Conservation (phyloP, 805 yeast genomes). For the Candida krabiensis region DNA sequence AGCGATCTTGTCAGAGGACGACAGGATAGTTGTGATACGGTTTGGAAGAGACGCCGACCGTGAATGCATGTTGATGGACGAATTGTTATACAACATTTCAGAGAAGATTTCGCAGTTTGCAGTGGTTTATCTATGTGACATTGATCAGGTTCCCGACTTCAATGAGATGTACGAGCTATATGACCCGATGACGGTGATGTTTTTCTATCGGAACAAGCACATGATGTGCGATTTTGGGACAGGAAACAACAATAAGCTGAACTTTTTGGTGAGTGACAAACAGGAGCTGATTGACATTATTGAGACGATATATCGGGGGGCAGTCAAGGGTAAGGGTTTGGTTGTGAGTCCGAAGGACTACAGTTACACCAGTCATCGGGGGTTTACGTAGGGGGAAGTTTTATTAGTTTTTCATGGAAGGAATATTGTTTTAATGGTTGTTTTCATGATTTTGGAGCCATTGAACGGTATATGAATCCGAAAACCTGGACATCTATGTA, state of each 20-base stretch:
- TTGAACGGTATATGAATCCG: too few species aligned
- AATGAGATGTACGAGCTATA: conserved; percentile 85
- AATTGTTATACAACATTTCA: conserved; percentile 71
- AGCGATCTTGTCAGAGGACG: conserved; percentile 90
- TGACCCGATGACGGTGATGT: conserved; percentile 92
- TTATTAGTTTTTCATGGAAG: too few species aligned
- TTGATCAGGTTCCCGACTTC: conserved; percentile 86
- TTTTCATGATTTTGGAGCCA: too few species aligned
- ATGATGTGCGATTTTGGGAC: conserved; percentile 99
- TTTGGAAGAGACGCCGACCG: conserved; percentile 80
- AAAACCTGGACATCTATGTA: too few species aligned
- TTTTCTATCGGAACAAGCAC: conserved; percentile 88
- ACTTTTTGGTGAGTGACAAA: conserved; percentile 71
- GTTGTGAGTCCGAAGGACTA: conserved; percentile 82
- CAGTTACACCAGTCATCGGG: conserved; percentile 34
- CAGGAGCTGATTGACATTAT: conserved; percentile 91
- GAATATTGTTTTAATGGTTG: too few species aligned
- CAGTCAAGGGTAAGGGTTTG: conserved; percentile 87
- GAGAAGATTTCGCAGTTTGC: conserved; percentile 88
- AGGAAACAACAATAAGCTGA: conserved; percentile 93
- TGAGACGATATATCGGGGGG: conserved; percentile 89
- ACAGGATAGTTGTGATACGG: conserved; percentile 80
- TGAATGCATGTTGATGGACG: conserved; percentile 91
- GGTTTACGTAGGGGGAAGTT: conserved; percentile 6
- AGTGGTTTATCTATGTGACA: conserved; percentile 84